These are phyloP conservation scores for Kurtzmaniella quercitrusa DNA, from an alignment of 1,139 yeast genomes.

Conservation along the genomic window DNA sequence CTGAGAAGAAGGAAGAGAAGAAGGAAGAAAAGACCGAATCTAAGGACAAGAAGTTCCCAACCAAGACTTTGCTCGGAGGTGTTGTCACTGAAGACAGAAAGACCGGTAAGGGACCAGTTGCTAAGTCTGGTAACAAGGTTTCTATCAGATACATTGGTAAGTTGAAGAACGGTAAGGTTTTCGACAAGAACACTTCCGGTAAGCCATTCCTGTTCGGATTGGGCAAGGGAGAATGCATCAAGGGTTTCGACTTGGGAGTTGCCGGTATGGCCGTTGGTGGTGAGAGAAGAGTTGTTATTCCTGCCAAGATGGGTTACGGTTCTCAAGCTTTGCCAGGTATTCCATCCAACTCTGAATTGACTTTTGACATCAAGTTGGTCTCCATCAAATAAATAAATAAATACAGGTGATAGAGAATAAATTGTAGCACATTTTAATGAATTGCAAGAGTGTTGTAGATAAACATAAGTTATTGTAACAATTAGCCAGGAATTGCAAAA, in stretches of 20 bases:
- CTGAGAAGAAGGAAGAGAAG: slow-evolving; percentile 17
- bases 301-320: slow-evolving; percentile 96
- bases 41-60: slow-evolving; percentile 47
- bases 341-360: slow-evolving; percentile 94
- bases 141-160: slow-evolving; percentile 98
- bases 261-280: slow-evolving; percentile 99
- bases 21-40: slow-evolving; percentile 24
- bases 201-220: slow-evolving; percentile 88
- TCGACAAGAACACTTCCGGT: slow-evolving; percentile 96
- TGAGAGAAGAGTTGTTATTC: slow-evolving; percentile 95
- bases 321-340: slow-evolving; percentile 92
- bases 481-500: too few relatives aligned
- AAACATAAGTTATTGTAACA: too few relatives aligned
- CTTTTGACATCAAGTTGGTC: slow-evolving; percentile 92
- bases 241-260: slow-evolving; percentile 98
- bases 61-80: slow-evolving; percentile 88
- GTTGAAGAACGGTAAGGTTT: slow-evolving; percentile 91
- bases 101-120: slow-evolving; percentile 80
- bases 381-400: slow-evolving; percentile 62
- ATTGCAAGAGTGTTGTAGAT: not conserved
- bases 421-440: too few relatives aligned
- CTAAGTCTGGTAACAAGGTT: slow-evolving; percentile 86
- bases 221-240: slow-evolving; percentile 98
- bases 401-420: slow-evolving; percentile 1
- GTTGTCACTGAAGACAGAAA: slow-evolving; percentile 90